phyloP scores from a whole-genome alignment of 208 protist species.

The Acanthamoeba rhysodes region DNA sequence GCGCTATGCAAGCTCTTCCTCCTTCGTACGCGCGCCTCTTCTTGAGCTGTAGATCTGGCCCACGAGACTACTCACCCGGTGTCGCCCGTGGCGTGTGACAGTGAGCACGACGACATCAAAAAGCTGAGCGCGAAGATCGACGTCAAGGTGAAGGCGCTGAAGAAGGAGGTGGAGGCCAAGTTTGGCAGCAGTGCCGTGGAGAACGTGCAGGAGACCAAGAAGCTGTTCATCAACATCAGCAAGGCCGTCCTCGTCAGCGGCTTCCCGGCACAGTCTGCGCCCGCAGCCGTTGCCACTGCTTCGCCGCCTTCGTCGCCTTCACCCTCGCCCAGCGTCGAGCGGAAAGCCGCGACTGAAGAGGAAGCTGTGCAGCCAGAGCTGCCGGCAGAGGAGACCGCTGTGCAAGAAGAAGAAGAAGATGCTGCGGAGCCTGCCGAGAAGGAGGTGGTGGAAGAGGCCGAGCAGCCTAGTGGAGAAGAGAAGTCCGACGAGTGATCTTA shows the following conservation, averaged over 20 bases:
- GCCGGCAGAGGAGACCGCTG: no score
- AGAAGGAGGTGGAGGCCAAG: constrained; percentile 31
- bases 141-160: neutral
- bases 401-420: no score
- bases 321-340: no score
- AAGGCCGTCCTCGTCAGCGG: constrained; percentile 20
- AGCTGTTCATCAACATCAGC: constrained; percentile 50
- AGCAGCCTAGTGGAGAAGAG: no score
- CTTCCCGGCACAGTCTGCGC: neutral
- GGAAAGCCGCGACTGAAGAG: no score
- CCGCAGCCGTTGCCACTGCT: neutral
- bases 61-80: neutral
- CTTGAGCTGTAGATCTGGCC: no score
- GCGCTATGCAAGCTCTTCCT: neutral
- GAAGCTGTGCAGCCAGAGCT: no score
- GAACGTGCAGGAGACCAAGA: constrained; percentile 17
- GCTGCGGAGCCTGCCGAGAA: no score
- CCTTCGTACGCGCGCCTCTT: neutral
- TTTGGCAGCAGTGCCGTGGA: constrained; percentile 10
- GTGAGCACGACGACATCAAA: neutral
- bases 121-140: neutral
- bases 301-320: neutral
- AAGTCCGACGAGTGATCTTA: no score
- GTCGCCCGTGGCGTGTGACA: neutral
- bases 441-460: no score